These are phyloP conservation scores for Rutidosis leptorrhynchoides DNA, from an alignment of 129 eudicot genomes.

Conservation along the genomic window DNA sequence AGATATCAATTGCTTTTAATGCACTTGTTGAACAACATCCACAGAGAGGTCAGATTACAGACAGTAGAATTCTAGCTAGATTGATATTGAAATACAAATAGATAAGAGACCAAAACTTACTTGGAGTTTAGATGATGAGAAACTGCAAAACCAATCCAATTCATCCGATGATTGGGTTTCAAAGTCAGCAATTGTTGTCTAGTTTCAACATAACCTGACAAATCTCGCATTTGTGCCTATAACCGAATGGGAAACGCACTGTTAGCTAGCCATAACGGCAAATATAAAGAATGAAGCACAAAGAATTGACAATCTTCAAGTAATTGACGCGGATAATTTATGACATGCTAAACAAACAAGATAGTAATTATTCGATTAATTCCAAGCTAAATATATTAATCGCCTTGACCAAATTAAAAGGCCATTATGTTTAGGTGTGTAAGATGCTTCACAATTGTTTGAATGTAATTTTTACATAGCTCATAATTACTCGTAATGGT, in stretches of 20 bases:
- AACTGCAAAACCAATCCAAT: conserved; percentile 99
- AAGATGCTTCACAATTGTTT: not conserved
- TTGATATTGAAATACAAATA: not conserved
- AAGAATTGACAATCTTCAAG: not conserved
- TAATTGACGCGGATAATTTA: not conserved
- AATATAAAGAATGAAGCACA: not conserved
- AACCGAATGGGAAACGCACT: conserved; percentile 9
- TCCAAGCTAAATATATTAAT: not conserved
- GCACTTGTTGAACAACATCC: conserved; percentile 46
- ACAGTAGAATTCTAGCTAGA: not conserved
- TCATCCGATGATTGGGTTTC: conserved; percentile 99
- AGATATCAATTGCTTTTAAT: conserved; percentile 88
- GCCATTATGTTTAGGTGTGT: not conserved
- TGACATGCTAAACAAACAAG: not conserved
- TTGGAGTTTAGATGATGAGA: conserved; percentile 86
- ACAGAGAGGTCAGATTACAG: conserved; percentile 11
- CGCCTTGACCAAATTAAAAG: conserved; percentile 6
- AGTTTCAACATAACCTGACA: conserved; percentile 97
- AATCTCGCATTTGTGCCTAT: conserved; percentile 99
- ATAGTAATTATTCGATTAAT: not conserved
- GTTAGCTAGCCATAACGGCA: conserved; percentile 21
- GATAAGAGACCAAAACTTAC: conserved; percentile 36
- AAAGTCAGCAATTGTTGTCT: conserved; percentile 88
- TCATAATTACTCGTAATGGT: not conserved
- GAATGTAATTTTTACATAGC: not conserved